Conservation (phyloP, 495 filamentous ascomycete genomes). For the Endocarpon pusillum region DNA sequence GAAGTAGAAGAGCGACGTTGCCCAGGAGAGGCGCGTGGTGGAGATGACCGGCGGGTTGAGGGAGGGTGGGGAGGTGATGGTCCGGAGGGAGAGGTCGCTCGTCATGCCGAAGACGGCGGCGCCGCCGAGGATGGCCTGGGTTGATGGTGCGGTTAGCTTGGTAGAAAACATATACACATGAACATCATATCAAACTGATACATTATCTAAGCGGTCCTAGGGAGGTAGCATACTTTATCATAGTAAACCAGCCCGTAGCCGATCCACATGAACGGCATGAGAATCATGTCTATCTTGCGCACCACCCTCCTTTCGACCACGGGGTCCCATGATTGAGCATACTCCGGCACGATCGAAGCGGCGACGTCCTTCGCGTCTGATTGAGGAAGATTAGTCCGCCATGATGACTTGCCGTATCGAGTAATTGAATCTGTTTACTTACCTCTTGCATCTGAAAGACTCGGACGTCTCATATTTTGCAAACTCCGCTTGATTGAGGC, state of each 20-base stretch:
- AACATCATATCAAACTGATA: constrained; percentile 1
- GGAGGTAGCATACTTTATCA: constrained; percentile 42
- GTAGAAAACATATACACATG: not conserved
- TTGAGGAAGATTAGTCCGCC: no score
- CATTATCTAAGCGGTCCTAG: not conserved
- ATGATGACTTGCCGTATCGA: no score
- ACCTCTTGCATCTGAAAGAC: no score
- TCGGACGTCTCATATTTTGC: no score
- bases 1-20: constrained; percentile 65
- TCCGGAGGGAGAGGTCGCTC: constrained; percentile 37
- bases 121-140: constrained; percentile 59
- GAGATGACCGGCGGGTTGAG: constrained; percentile 37
- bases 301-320: constrained; percentile 35
- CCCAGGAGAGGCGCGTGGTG: constrained; percentile 52
- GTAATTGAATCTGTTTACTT: no score
- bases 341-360: not conserved
- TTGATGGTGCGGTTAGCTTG: no score
- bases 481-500: no score
- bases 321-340: constrained; percentile 9
- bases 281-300: constrained; percentile 51
- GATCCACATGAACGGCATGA: constrained; percentile 56
- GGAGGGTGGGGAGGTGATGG: constrained; percentile 26
- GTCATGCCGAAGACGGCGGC: constrained; percentile 64
- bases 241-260: constrained; percentile 64
- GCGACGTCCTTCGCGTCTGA: constrained; percentile 1